These are phyloP conservation scores for Russula olivacea DNA, from an alignment of 768 basidiomycete genomes.

Conservation along the genomic window DNA sequence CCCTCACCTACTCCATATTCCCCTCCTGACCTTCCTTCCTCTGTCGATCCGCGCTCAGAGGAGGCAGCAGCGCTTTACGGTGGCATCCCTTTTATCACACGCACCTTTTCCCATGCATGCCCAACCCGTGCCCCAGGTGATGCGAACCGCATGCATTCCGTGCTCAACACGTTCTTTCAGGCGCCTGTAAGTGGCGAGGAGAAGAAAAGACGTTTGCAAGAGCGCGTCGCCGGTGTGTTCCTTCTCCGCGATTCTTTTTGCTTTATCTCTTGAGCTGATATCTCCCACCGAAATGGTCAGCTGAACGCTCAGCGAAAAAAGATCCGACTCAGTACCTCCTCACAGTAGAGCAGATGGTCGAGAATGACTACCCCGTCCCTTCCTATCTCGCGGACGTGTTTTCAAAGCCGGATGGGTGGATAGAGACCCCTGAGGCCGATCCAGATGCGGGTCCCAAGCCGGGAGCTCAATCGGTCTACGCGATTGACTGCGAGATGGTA, in stretches of 20 bases:
- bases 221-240: constrained; percentile 37
- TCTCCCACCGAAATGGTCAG: constrained; percentile 31
- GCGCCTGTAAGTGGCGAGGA: constrained; percentile 75
- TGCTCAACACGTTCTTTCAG: constrained; percentile 77
- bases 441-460: constrained; percentile 31
- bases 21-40: constrained; percentile 24
- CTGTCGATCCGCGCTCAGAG: constrained; percentile 15
- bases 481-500: constrained; percentile 98
- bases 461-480: constrained; percentile 51
- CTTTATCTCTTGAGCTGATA: not conserved
- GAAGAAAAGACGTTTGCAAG: constrained; percentile 57
- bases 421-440: constrained; percentile 63
- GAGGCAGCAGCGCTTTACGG: constrained; percentile 26
- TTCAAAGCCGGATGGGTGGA: constrained; percentile 63
- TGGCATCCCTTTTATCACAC: constrained; percentile 60
- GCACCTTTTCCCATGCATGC: constrained; percentile 86
- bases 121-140: constrained; percentile 94
- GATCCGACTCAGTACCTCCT: constrained; percentile 69
- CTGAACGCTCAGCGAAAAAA: constrained; percentile 54
- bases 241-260: not conserved
- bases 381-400: constrained; percentile 75
- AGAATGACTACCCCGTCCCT: constrained; percentile 89
- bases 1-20: constrained; percentile 2
- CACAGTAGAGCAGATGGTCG: constrained; percentile 80
- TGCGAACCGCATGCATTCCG: constrained; percentile 74